Evolutionary conservation across 2,329 filamentous ascomycete species (phyloP), one percentile per base, ranked within the genome.

Genomic region (Clathrospora elynae): DNA sequence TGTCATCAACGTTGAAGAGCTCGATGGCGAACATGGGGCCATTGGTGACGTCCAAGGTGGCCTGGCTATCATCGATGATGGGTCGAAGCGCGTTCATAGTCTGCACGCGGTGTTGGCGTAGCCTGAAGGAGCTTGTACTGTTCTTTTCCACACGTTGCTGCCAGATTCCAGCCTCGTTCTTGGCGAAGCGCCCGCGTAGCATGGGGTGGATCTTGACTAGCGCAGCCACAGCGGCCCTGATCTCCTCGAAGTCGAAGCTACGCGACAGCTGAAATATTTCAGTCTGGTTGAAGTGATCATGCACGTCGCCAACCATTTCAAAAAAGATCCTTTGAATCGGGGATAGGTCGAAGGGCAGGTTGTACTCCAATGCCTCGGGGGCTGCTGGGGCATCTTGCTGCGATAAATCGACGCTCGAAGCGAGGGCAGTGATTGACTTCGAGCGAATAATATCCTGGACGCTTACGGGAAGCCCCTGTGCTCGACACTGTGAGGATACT

Each of bases 21-120:
- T 77, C 72, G 3, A 73, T 62, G 0, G 71, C 70, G 20, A 77
- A 57, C 0, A 75, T 51, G 1, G 75, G 70, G 0, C 71, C 70
- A 14, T 51, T 42, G 5, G 55, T 47, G 22, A 72, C 63, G 25
- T 71, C 51, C 5, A 72, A 48, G 2, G 60, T 59, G 0, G 57
- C 51, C 40, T 71, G 64, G 25, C 51, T 66, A 7, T 62, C 42
- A 31, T 66, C 59, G 8, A 71, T 46, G 10, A 62, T 51, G 1
- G 56, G 41, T 10, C 42, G 46, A 9, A 71, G 50, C 18, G 56
- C 43, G 9, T 51, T 35, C 5, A 37, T 51, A n/a, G 34, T 44
- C 4, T 19, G 29, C 1, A 60, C 42, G 9, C 33, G 37, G 42
- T 64, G 61, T 14, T 56, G 52, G 19, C 34, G 47, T 10, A 69